These are phyloP conservation scores for Chaetomiaceae sp. DNA, from an alignment of 2,329 filamentous ascomycete species.

Conservation along the genomic window DNA sequence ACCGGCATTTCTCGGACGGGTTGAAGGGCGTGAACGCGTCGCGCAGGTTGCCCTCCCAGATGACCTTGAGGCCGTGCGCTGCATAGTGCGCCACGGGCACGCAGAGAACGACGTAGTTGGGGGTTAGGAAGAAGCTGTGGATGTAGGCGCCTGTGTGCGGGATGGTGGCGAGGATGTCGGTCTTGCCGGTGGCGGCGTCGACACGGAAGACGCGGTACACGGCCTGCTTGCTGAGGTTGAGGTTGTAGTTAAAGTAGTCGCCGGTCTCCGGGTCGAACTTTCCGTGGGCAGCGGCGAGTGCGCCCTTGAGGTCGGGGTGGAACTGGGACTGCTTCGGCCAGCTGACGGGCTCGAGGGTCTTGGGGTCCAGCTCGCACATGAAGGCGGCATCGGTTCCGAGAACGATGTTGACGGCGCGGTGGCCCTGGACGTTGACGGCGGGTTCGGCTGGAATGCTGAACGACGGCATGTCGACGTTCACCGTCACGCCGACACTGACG, in stretches of 20 bases:
- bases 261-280: slow-evolving; percentile 65
- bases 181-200: slow-evolving; percentile 56
- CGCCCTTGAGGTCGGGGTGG: slow-evolving; percentile 63
- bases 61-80: slow-evolving; percentile 54
- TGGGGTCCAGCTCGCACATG: slow-evolving; percentile 58
- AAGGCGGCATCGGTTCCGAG: slow-evolving; percentile 40
- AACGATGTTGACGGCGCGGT: no score
- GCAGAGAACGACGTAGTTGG: slow-evolving; percentile 66
- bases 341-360: slow-evolving; percentile 67
- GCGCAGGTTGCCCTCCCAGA: slow-evolving; percentile 61
- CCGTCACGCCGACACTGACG: slow-evolving; percentile 45
- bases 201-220: slow-evolving; percentile 64
- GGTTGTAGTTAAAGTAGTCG: slow-evolving; percentile 76
- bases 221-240: slow-evolving; percentile 48
- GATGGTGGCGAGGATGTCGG: slow-evolving; percentile 65
- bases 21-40: slow-evolving; percentile 63
- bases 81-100: slow-evolving; percentile 61
- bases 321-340: slow-evolving; percentile 55
- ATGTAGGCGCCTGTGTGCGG: slow-evolving; percentile 60
- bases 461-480: no score
- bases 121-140: slow-evolving; percentile 73
- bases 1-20: slow-evolving; percentile 48
- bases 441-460: no score
- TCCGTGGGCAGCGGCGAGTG: slow-evolving; percentile 63
- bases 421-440: no score